Conservation (phyloP, 345 rosid genomes). For the Lumnitzera racemosa region DNA sequence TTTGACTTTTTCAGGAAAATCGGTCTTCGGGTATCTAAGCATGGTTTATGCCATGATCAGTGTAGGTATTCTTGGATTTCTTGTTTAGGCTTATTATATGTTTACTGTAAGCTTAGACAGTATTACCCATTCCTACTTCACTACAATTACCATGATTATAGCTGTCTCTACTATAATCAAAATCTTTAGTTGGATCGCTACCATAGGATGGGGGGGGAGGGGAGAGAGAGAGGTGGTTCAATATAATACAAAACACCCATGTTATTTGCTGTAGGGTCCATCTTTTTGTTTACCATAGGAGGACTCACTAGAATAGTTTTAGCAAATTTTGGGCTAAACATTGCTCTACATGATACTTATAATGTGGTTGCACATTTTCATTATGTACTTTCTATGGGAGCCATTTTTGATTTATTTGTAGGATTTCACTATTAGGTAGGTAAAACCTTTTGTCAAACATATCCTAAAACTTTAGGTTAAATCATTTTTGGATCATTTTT, state of each 20-base stretch:
- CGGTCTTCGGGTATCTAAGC: too few species aligned
- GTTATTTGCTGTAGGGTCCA: not conserved
- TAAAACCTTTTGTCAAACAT: not conserved
- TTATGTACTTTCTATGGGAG: not conserved
- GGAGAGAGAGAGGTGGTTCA: too few species aligned
- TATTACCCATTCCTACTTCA: too few species aligned
- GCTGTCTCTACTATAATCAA: too few species aligned
- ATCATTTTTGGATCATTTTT: not conserved
- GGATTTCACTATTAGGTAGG: slow-evolving; percentile 13
- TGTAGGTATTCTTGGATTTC: too few species aligned
- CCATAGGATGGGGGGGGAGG: too few species aligned
- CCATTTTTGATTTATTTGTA: slow-evolving; percentile 10
- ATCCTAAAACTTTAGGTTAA: slow-evolving; percentile 9
- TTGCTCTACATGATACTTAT: slow-evolving; percentile 12
- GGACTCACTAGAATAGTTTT: slow-evolving; percentile 13
- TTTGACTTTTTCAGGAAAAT: too few species aligned
- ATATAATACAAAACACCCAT: slow-evolving; percentile 3
- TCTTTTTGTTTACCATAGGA: slow-evolving; percentile 8
- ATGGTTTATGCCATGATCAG: too few species aligned
- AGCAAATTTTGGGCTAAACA: slow-evolving; percentile 15
- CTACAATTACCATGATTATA: too few species aligned
- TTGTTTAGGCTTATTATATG: too few species aligned
- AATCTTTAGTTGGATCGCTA: too few species aligned
- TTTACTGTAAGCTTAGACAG: too few species aligned
- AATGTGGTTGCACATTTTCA: slow-evolving; percentile 6